These are phyloP conservation scores for Peronosclerospora sorghi DNA, from an alignment of 352 stramenopile genomes.

Conservation along the genomic window DNA sequence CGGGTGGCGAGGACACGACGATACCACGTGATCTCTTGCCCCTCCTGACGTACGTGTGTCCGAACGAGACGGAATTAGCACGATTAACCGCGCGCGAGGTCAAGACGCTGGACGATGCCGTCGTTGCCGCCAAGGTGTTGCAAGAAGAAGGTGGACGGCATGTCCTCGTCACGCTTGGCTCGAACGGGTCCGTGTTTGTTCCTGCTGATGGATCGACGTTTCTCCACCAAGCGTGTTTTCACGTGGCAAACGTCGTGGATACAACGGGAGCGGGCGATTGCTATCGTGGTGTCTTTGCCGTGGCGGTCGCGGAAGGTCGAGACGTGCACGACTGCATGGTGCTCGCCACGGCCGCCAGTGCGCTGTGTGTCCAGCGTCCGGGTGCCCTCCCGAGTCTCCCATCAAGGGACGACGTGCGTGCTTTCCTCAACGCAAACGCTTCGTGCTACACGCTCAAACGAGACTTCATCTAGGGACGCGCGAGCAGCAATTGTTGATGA, in stretches of 20 bases:
- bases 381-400: constrained; percentile 67
- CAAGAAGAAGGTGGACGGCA: constrained; percentile 40
- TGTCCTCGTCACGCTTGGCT: constrained; percentile 58
- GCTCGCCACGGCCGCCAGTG: constrained; percentile 43
- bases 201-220: constrained; percentile 19
- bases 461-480: no score
- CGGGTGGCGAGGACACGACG: constrained; percentile 51
- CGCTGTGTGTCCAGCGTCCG: constrained; percentile 49
- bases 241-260: constrained; percentile 55
- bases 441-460: no score
- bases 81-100: constrained; percentile 29
- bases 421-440: constrained; percentile 22
- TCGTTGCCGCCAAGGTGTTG: constrained; percentile 41
- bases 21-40: constrained; percentile 46
- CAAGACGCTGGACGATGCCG: constrained; percentile 30
- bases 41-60: constrained; percentile 49
- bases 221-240: constrained; percentile 39
- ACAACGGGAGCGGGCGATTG: constrained; percentile 74
- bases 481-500: no score
- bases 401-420: constrained; percentile 19
- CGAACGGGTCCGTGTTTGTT: constrained; percentile 56
- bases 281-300: constrained; percentile 62
- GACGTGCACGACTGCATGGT: constrained; percentile 39
- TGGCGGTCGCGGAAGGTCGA: constrained; percentile 36
- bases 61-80: constrained; percentile 72